These are phyloP conservation scores for Psilocybe cubensis DNA, from an alignment of 768 basidiomycete genomes.

Conservation along the genomic window DNA sequence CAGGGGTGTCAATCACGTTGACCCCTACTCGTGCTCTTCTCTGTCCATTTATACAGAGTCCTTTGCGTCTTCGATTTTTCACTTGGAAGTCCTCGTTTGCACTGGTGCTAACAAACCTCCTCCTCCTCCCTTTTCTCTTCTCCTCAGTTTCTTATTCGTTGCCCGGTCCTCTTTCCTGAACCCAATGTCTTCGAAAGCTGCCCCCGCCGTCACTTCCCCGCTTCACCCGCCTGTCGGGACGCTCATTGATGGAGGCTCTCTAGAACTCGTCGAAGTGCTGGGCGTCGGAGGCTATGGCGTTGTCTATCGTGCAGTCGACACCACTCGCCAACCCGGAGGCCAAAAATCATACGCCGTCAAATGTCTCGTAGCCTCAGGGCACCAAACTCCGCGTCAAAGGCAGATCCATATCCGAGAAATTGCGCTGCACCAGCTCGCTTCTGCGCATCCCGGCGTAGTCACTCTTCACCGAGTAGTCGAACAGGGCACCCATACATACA, in stretches of 20 bases:
- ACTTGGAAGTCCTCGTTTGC: conserved; percentile 47
- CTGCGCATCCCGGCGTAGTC: conserved; percentile 84
- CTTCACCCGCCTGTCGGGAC: conserved; percentile 72
- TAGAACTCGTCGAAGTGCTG: conserved; percentile 88
- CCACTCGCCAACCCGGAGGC: conserved; percentile 45
- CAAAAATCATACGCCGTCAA: conserved; percentile 87
- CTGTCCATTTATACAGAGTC: conserved; percentile 24
- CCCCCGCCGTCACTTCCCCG: conserved; percentile 42
- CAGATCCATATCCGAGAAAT: conserved; percentile 93
- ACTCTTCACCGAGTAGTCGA: conserved; percentile 92
- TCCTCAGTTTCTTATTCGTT: conserved; percentile 14
- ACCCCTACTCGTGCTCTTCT: conserved; percentile 17
- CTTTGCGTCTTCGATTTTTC: conserved; percentile 29
- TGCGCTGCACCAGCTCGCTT: conserved; percentile 79
- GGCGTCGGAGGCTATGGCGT: conserved; percentile 97
- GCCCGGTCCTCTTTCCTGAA: conserved; percentile 19
- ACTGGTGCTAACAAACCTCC: conserved; percentile 47
- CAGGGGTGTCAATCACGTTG: conserved; percentile 46
- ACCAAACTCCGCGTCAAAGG: conserved; percentile 61
- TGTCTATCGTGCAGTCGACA: conserved; percentile 89
- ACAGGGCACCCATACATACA: conserved; percentile 81
- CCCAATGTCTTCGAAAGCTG: conserved; percentile 40
- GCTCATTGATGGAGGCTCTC: conserved; percentile 82
- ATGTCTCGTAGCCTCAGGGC: conserved; percentile 71
- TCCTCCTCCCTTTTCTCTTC: conserved; percentile 24